Evolutionary conservation across 2,329 filamentous ascomycete species (phyloP), one percentile per base, ranked within the genome.

Genomic region (Trichoderma sp.): DNA sequence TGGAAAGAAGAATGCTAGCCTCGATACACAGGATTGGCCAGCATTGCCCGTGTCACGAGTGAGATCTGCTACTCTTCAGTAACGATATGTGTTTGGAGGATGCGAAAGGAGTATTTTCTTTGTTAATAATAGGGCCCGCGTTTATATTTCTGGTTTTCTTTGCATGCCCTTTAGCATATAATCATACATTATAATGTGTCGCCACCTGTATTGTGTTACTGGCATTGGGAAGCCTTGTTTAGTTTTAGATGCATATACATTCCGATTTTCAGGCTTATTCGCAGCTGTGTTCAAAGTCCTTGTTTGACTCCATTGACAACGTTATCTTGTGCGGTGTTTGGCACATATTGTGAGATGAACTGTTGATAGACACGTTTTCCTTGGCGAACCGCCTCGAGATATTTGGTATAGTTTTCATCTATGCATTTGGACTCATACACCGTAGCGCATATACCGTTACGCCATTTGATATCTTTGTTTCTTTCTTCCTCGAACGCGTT

Each of bases 1-100:
- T 12, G 26, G 13, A 28, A 55, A 66, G 50, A 62, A 15, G 55
- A 34, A 71, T 39, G 53, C 6, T 13, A 13, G 23, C 28, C 68
- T 73, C 39, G 72, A 70, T 66, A 74, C 70, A 9, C 73, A 77
- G 1, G 75, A 79, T 15, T 80, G 77, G 76, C 77, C 77, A 23
- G 77, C 73, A 6, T 68, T 78, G 47, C 75, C 75, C 30, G 72
- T 69, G 43, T 75, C 76, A 61, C 76, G 76, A 17, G 75, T 77
- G n/a, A 74, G 76, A 9, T 77, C 71, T 39, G 28, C 70, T 28
- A 71, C 76, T 4, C 61, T 53, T 15, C 74, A 76, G 32, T 70
- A 47, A 47, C 4, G 12, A 9, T 28, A 20, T n/a, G 6, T 55
- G 5, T 57, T 12, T 30, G 6, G 26, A 28, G 39, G 20, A 28